phyloP scores from a whole-genome alignment of 495 filamentous ascomycete species.

The Neurospora sp. region DNA sequence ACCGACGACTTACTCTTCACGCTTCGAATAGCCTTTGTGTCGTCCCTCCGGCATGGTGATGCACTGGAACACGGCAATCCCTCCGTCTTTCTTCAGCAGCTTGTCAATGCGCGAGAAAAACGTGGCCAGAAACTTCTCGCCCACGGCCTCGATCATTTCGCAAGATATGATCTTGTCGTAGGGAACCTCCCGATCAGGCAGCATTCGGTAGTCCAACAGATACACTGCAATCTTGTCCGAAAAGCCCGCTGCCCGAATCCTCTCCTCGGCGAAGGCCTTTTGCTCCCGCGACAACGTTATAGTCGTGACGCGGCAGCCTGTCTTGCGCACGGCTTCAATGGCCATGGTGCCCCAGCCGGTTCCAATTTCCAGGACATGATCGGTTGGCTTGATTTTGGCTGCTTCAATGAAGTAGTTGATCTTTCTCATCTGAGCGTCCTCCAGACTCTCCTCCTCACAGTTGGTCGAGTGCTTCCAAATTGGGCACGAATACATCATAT shows the following conservation, averaged over 20 bases:
- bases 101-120: constrained; percentile 51
- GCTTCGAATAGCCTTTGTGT: constrained; percentile 34
- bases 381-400: constrained; percentile 46
- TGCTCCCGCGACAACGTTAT: constrained; percentile 54
- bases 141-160: constrained; percentile 70
- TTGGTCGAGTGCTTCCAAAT: constrained; percentile 41
- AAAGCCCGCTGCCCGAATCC: constrained; percentile 44
- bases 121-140: constrained; percentile 48
- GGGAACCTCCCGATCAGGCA: constrained; percentile 38
- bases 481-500: constrained; percentile 70
- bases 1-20: constrained; percentile 29
- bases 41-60: constrained; percentile 62
- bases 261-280: constrained; percentile 47
- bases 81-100: constrained; percentile 51
- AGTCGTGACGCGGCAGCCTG: constrained; percentile 52
- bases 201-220: constrained; percentile 50
- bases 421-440: constrained; percentile 57
- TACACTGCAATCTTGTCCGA: constrained; percentile 44
- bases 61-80: constrained; percentile 62
- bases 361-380: constrained; percentile 61
- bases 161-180: constrained; percentile 64
- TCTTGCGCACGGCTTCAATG: constrained; percentile 48
- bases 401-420: constrained; percentile 50
- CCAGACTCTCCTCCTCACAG: constrained; percentile 38
- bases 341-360: constrained; percentile 62